Evolutionary conservation across 2,329 filamentous ascomycete genomes (phyloP).

Genomic region (Fusarium algeriense): DNA sequence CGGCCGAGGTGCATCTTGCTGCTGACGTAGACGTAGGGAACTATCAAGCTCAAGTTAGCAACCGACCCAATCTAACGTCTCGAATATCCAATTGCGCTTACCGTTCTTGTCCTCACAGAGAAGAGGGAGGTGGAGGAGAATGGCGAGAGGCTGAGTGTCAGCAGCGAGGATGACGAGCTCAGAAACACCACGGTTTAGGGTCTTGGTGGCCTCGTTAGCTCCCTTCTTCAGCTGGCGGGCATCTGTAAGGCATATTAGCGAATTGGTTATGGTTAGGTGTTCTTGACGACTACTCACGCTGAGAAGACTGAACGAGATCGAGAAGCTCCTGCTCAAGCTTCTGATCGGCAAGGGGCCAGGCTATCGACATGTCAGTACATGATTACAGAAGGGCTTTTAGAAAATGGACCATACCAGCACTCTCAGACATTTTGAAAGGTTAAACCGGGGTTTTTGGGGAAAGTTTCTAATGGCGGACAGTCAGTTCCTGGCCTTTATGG

Average conservation of each 20-base stretch:
- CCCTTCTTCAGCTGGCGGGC: conserved; percentile 88
- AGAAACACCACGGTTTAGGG: conserved; percentile 88
- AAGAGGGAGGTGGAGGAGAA: conserved; percentile 89
- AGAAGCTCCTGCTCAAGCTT: conserved; percentile 84
- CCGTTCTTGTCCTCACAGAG: conserved; percentile 84
- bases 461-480: conserved; percentile 16
- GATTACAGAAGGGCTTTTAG: background rate
- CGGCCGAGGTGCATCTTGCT: conserved; percentile 88
- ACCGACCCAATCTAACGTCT: background rate
- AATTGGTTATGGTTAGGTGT: background rate
- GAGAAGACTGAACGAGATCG: conserved; percentile 80
- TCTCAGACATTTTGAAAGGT: conserved; percentile 45
- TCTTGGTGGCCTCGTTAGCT: conserved; percentile 72
- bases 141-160: conserved; percentile 88
- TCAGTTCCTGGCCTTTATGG: conserved; percentile 23
- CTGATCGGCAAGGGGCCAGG: conserved; percentile 79
- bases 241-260: conserved; percentile 51
- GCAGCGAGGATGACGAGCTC: conserved; percentile 92
- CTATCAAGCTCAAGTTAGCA: conserved; percentile 37
- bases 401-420: conserved; percentile 39
- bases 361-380: conserved; percentile 53
- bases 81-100: conserved; percentile 21
- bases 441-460: conserved; percentile 33
- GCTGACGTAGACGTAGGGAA: conserved; percentile 75
- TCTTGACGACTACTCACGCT: conserved; percentile 54